A percentile compares a stretch with the other conserved stretches of the same genome.
phyloP scores from a whole-genome alignment of 805 yeast species.

The Pichia gijzeniarum region DNA sequence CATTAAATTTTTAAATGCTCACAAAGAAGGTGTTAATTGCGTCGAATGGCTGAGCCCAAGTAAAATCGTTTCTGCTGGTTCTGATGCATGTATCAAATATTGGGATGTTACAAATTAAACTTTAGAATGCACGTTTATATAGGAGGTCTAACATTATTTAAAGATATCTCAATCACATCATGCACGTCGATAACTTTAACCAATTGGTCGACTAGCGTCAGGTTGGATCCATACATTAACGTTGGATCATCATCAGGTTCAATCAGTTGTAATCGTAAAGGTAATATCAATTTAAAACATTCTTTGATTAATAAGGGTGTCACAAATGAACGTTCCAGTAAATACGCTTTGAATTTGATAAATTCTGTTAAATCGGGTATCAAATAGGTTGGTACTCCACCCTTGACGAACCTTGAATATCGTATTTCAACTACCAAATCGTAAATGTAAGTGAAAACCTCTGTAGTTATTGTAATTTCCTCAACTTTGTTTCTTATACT shows the following conservation, averaged over 20 bases:
- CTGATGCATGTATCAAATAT: conserved; percentile 71
- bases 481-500: conserved; percentile 2
- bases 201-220: conserved; percentile 34
- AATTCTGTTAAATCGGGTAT: conserved; percentile 37
- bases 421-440: conserved; percentile 50
- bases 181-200: conserved; percentile 40
- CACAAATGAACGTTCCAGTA: conserved; percentile 37
- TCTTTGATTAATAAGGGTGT: conserved; percentile 48
- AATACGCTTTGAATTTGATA: conserved; percentile 36
- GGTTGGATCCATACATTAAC: conserved; percentile 51
- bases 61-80: conserved; percentile 62
- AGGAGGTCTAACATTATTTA: conserved; percentile 48
- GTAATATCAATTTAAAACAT: conserved; percentile 44
- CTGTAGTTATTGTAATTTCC: conserved; percentile 34
- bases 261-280: conserved; percentile 36
- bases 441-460: conserved; percentile 46
- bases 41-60: conserved; percentile 58
- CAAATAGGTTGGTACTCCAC: conserved; percentile 46
- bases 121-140: conserved; percentile 22
- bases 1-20: conserved; percentile 69
- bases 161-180: conserved; percentile 45
- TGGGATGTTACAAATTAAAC: conserved; percentile 45
- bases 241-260: conserved; percentile 43
- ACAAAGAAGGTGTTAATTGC: conserved; percentile 77
- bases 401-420: conserved; percentile 45